Evolutionary conservation across 129 eudicot species (phyloP), one percentile per base, ranked within the genome.

Genomic region (Silybum marianum): DNA sequence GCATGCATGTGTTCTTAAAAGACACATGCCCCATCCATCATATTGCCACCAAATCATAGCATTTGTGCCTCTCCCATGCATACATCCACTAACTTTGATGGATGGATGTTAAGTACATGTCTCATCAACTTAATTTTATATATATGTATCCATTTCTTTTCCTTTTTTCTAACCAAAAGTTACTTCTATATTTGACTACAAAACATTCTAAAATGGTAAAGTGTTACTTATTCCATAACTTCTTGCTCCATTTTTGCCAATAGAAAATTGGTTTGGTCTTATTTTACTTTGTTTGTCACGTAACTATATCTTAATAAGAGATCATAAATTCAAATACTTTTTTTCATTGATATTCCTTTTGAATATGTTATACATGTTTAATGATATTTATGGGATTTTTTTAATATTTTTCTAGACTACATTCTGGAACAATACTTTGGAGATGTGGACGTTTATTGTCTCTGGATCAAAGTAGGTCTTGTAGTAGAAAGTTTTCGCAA

Each of bases 401-500:
- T 16, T 14, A 14, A 12, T 39, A 16, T 36, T 7, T 60, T 86
- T 60, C 88, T 78, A 92, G 9, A 82, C 28, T 78, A 89, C 87
- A 72, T 40, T 71, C 3, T 91, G 88, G 75, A 92, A 95, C 75
- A 95, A 87, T 51, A 92, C 97, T 85, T 92, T 89, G 6, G 87
- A 74, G 48, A 95, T 86, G 69, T 95, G 98, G 34, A 19, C 73
- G 26, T 89, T 76, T n/a, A 92, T 89, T 0, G 88, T 85, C 78
- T 34, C 83, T 3, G 74, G 81, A 62, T 81, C 77, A 66, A 84
- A 88, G 26, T 89, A 84, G 16, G 93, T 91, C 74, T 85, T 75
- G 79, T 95, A 95, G 88, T 90, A 95, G 80, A 84, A 95, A 11
- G 97, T 85, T 78, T 72, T 86, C 5, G 86, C 89, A 1, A 95